Evolutionary conservation across 2,329 filamentous ascomycete species (phyloP).

Genomic region (Trichophyton equinum): DNA sequence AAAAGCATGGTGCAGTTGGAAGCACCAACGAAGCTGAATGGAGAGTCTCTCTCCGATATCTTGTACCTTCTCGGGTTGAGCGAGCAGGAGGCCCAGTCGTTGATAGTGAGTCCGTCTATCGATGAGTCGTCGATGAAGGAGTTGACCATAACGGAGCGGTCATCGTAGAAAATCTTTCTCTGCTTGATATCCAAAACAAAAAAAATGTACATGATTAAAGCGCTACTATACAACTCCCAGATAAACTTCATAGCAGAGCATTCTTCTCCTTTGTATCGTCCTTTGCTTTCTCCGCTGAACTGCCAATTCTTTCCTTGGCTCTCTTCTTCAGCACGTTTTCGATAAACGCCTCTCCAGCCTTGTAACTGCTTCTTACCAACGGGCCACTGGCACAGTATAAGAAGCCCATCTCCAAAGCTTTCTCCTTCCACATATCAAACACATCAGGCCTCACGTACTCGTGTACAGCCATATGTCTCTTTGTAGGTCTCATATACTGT

Average conservation of each 20-base stretch:
- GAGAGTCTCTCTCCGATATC: constrained; percentile 45
- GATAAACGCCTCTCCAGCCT: constrained; percentile 96
- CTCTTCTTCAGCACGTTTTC: constrained; percentile 93
- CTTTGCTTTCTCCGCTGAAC: constrained; percentile 19
- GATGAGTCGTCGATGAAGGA: not conserved
- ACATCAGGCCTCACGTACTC: constrained; percentile 85
- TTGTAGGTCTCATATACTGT: constrained; percentile 99
- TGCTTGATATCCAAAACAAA: not conserved
- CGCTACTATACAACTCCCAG: constrained; percentile 6
- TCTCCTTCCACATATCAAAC: constrained; percentile 83
- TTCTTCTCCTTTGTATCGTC: constrained; percentile 18
- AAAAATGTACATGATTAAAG: not conserved
- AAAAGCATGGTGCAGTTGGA: constrained; percentile 52
- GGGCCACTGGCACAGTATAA: constrained; percentile 91
- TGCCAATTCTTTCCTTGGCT: constrained; percentile 18
- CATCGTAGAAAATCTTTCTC: not conserved
- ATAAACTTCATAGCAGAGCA: constrained; percentile 17
- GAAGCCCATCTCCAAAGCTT: constrained; percentile 89
- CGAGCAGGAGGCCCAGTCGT: constrained; percentile 37
- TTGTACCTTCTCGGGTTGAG: constrained; percentile 46
- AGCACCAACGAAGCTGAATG: constrained; percentile 48
- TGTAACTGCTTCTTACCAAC: constrained; percentile 87
- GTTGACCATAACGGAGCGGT: not conserved
- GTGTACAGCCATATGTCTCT: constrained; percentile 92
- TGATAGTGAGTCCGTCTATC: constrained; percentile 16